Evolutionary conservation across 768 basidiomycete genomes (phyloP), one percentile per base, ranked within the genome.

Genomic region (Floccularia luteovirens): DNA sequence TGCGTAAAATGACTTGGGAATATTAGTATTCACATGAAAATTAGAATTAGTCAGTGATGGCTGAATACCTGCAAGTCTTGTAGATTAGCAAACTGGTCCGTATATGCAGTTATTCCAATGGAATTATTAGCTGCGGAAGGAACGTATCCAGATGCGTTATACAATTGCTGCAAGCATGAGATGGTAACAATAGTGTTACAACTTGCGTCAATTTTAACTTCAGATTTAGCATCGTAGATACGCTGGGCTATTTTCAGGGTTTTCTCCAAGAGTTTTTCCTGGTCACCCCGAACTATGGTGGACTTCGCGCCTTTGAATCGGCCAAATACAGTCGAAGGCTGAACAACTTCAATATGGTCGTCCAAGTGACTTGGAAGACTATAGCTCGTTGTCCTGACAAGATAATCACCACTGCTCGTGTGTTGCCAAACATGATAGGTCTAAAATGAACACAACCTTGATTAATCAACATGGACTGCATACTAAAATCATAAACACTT

Each of bases 251-350:
- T 45, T 4, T 49, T 41, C 7, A 25, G 13, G 52, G 14, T 55
- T 44, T 38, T 54, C 58, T 40, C 53, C 53, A 12, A 6, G 22
- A 14, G 8, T 16, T 20, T 13, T 14, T 6, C 22, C 0, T 44
- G 40, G 6, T 52, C 54, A 38, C n/a, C n/a, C n/a, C n/a, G n/a
- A n/a, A 58, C 53, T 22, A 70, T 39, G 0, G 60, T 69, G 10
- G 64, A 62, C 45, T 44, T 60, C 41, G 66, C 55, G 4, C 53
- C 51, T 41, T 61, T 66, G 33, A 67, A 52, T 35, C 64, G 68
- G 17, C 65, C 62, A 45, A 81, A 82, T 52, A 70, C 66, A 2
- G 77, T 82, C 0, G 80, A 80, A 0, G 81, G 79, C 32, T 77
- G 72, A 19, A 82, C 57, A 23, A 81, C 54, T 35, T 79, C 75